Evolutionary conservation across 176 grass and related monocot genomes (phyloP).

Genomic region (Panicum miliaceum): DNA sequence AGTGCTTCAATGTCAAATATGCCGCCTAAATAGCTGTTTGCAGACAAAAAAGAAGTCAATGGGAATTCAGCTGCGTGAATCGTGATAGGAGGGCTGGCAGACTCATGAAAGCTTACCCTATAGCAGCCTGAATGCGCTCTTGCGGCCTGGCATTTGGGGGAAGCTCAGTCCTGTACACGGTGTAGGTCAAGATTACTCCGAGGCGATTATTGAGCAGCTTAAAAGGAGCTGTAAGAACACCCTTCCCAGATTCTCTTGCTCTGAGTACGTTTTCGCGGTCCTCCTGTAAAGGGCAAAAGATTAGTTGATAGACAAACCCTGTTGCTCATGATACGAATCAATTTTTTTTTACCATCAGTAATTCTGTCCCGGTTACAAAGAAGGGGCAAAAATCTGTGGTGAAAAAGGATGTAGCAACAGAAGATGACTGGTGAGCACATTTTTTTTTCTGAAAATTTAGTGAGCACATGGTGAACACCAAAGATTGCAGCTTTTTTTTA

Average conservation of each 20-base stretch:
- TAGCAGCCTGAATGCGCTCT: conserved; percentile 75
- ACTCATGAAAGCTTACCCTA: conserved; percentile 60
- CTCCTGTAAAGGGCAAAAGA: conserved; percentile 54
- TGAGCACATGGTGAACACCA: conserved; percentile 46
- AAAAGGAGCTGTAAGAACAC: conserved; percentile 92
- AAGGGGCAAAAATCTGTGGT: not conserved
- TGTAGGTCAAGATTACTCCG: conserved; percentile 87
- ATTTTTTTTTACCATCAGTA: conserved; percentile 4
- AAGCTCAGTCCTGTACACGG: conserved; percentile 87
- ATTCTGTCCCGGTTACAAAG: not conserved
- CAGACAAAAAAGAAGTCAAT: not conserved
- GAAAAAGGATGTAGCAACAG: conserved; percentile 29
- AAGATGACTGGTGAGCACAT: conserved; percentile 35
- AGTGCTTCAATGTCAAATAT: conserved; percentile 98
- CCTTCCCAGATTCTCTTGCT: conserved; percentile 85
- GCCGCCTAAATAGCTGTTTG: conserved; percentile 89
- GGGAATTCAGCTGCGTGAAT: not conserved
- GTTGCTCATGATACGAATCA: not conserved
- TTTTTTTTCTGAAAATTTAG: not conserved
- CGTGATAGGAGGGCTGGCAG: not conserved
- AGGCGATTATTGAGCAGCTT: conserved; percentile 88
- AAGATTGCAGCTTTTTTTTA: conserved; percentile 46
- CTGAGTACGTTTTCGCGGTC: conserved; percentile 89
- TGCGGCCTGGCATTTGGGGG: conserved; percentile 63
- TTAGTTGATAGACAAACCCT: not conserved